Base-by-base conservation (phyloP, 345 rosid species). In the Raphanus raphanistrum region DNA sequence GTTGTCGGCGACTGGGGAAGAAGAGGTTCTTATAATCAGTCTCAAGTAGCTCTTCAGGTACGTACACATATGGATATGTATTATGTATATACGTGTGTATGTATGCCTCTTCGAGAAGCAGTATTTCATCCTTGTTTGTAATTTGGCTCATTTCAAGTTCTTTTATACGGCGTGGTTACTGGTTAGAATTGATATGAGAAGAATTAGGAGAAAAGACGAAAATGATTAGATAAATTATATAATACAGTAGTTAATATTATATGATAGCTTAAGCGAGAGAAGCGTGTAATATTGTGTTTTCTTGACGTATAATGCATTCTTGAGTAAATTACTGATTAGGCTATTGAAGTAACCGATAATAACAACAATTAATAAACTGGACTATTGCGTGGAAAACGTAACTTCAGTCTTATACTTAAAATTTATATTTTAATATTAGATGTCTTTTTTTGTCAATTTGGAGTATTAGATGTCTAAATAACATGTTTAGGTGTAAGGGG, bases 1-100 rank as follows among this genome's bases (percentile, higher is more conserved):
- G 97, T 91, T 8, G 83, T 88, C 55, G 92, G 97, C 48, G 97
- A 91, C 32, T 91, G 94, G 97, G 97, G 94, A 63, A 83, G 97
- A 78, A 73, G 79, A 76, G 94, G 94, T 28, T 28, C 61, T 28
- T 88, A 64, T 77, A 91, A 91, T 32, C 97, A 91, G 69, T 86
- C 92, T 5, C 65, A 75, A 32, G 94, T 89, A 28, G 94, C 97
- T 70, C 57, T 59, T 79, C 89, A 91, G 97, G 97, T 91, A 69
- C 32, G 33, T 31, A 16, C 28, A 45, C 3, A 21, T 38, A 35
- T 8, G 6, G 12, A 2, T 11, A 15, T 13, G n/a, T 1, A 26
- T 6, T n/a, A 8, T 36, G 21, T 12, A 1, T 25, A 4, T 11
- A 4, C 32, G 7, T 31, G 26, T 52, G 1, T 64, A 2, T 2